phyloP scores from a whole-genome alignment of 108 stramenopile genomes.

The Stephanodiscus triporus region DNA sequence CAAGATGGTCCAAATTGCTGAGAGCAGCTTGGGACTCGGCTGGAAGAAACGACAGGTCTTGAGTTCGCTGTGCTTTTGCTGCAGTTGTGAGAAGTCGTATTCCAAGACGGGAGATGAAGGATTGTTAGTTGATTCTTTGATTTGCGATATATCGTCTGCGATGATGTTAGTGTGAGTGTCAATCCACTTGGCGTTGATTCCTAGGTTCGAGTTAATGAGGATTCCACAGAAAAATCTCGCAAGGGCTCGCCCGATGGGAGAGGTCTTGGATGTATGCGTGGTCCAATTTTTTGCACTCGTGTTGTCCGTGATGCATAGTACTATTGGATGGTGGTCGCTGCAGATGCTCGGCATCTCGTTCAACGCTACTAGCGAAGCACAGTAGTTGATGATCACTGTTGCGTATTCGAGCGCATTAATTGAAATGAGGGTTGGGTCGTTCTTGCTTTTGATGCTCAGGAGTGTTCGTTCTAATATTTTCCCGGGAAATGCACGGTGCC shows the following conservation, averaged over 20 bases:
- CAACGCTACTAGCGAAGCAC: too few species aligned
- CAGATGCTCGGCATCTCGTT: background rate
- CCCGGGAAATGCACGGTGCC: conserved; percentile 6
- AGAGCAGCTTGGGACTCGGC: too few species aligned
- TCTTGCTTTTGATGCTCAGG: background rate
- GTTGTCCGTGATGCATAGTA: conserved; percentile 16
- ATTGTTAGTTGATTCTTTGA: background rate
- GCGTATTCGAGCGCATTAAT: conserved; percentile 20
- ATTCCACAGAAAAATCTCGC: conserved; percentile 17
- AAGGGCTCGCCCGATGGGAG: conserved; percentile 10
- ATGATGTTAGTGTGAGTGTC: conserved; percentile 3
- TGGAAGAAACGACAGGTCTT: conserved; percentile 1
- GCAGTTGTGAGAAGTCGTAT: conserved; percentile 12
- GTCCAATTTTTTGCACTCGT: conserved; percentile 19
- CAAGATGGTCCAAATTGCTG: conserved; percentile 3
- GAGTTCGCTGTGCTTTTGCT: conserved; percentile 14
- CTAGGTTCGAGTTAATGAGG: conserved; percentile 10
- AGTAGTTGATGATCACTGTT: conserved; percentile 17
- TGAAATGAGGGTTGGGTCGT: background rate
- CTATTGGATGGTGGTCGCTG: background rate
- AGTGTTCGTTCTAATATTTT: conserved; percentile 4
- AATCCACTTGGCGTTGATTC: conserved; percentile 23
- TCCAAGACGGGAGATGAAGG: background rate
- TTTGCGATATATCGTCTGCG: conserved; percentile 35
- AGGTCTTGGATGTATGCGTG: background rate